Evolutionary conservation across 768 basidiomycete genomes (phyloP), one percentile per base, ranked within the genome.

Genomic region (Boletus rex-veris): DNA sequence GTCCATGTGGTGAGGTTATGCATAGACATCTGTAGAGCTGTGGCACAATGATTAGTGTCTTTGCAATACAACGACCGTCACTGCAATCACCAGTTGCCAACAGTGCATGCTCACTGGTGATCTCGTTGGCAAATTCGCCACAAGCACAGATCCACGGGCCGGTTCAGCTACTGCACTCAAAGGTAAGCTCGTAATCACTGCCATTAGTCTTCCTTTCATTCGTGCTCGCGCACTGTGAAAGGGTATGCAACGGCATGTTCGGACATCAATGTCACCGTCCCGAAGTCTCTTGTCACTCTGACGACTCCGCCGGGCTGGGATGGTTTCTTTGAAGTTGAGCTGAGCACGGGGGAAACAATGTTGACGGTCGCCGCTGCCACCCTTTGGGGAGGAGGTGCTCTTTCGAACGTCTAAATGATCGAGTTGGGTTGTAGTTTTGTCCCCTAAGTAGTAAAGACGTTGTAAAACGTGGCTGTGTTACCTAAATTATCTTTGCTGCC

Each of bases 111-210:
- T 86, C 63, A 65, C 24, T 24, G 24, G 69, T 39, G 71, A 72
- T 52, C 70, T 88, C 26, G 77, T 91, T 58, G 61, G 63, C 9
- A 69, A 70, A 35, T 84, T 84, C 63, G 64, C 74, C 51, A 74
- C 66, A 21, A 69, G 74, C 52, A 75, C 78, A 10, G 81, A 86
- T 65, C 70, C 74, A 46, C 74, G 75, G 15, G 80, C 79, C 5
- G 88, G 88, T 9, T 84, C 83, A n/a, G 75, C 77, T 45, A 65
- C 76, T 15, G 74, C 84, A n/a, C 69, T 90, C 39, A 66, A 63
- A 37, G 83, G 88, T 86, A 54, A 51, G 78, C 65, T 36, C 30
- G 14, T 16, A 7, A 31, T 18, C 2, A 14, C 31, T n/a, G 28
- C 26, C 15, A 33, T 42, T 57, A 14, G 2, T 35, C 42, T 41